Base-by-base conservation (phyloP, 148 eudicot species). In the Vaccinium macrocarpon region DNA sequence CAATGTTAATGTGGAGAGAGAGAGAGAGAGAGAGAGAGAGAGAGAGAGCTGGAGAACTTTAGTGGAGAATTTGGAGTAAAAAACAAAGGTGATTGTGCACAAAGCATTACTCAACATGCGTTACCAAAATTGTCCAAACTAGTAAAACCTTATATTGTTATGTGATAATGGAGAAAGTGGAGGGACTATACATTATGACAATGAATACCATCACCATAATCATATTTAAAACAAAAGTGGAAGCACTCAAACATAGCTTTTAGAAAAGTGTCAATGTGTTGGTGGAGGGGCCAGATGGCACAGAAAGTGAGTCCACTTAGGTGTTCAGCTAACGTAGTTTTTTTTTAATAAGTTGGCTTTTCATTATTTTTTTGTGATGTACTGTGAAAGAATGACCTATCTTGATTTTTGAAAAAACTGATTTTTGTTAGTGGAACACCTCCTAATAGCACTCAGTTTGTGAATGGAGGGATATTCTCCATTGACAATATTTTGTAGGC, bases 161-260 rank as follows among this genome's bases (percentile, higher is more conserved):
- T 38, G 51, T 46, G 50, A 13, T 13, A 48, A 70, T 64, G 79
- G 46, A 70, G 76, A 3, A 70, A 88, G 91, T 85, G 90, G 91
- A 81, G 84, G 76, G 51, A 81, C 90, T 64, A 64, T 64, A 25
- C 85, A 75, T 90, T 87, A 83, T 86, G 94, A 89, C 88, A 38
- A 81, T 78, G 82, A 86, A 86, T 83, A 86, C 94, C 92, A 92
- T 86, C 85, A 90, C 9, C 84, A 82, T 49, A 79, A 81, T 27
- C 71, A 80, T 79, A 82, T 64, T 72, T 55, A 79, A 53, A 66
- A 59, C 57, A 72, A 0, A 59, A 86, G 89, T 85, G 86, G 86
- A 27, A 80, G 90, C 92, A 89, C 91, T 88, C 46, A 73, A 51
- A 80, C 74, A 53, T 29, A 57, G 35, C 86, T 89, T 86, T 82